Base-by-base conservation (phyloP, 805 yeast species). In the Monosporozyma servazzii region DNA sequence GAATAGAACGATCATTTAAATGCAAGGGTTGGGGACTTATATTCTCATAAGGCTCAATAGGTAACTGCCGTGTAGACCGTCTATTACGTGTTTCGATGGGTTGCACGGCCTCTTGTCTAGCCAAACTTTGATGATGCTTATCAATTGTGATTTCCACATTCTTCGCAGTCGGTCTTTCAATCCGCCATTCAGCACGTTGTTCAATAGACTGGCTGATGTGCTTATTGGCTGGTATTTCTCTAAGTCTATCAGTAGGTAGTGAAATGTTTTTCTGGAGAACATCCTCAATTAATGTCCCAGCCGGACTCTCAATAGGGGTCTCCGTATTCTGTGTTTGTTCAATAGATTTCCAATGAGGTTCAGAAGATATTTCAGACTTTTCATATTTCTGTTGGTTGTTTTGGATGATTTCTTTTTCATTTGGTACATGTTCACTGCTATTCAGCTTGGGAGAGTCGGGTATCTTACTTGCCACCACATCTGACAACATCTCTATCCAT, bases 1-100 rank as follows among this genome's bases (percentile, higher is more conserved):
- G 31, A 23, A 61, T 54, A 29, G 63, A 50, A 18, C 58, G 51
- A 8, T 2, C 18, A 39, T 39, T 36, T 54, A 49, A 5, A 52
- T 36, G 23, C 54, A 50, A 25, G 5, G 57, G 33, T 30, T 30
- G 33, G 15, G 33, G 3, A 3, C 15, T 9, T 30, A 30, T 9
- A 7, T 30, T 30, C 15, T 10, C 33, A 30, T 30, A 9, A 30
- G 33, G 33, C 13, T 9, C 5, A 30, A 25, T 25, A 25, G 7
- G 5, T 25, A 25, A 25, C 27, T 25, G 27, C 27, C 27, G 27
- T 25, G 27, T 25, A 25, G 27, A 5, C 27, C 27, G 7, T 7
- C 7, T 25, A 25, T 5, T 25, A 25, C 7, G 27, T 5, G 7
- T 30, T 13, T 30, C 33, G 15, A 30, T 11, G 5, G 15, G 33